Evolutionary conservation across 805 yeast species (phyloP).

Genomic region (Metschnikowia picachoensis): DNA sequence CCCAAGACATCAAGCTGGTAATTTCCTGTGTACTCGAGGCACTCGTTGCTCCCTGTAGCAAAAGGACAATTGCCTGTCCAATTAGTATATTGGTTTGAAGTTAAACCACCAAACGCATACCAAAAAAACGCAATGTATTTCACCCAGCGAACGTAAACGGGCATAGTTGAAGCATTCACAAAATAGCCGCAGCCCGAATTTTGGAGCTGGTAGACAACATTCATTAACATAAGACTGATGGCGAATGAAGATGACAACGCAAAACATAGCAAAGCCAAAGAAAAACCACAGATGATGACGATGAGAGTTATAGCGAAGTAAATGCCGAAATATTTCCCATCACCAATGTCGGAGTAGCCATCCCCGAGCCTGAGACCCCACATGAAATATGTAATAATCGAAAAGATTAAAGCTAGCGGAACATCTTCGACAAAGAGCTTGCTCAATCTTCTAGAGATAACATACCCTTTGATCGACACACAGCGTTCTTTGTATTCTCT

Average conservation of each 20-base stretch:
- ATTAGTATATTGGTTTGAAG: conserved; percentile 62
- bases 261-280: conserved; percentile 50
- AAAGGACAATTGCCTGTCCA: conserved; percentile 57
- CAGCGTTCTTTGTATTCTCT: conserved; percentile 70
- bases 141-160: conserved; percentile 84
- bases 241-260: conserved; percentile 60
- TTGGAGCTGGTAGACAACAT: conserved; percentile 64
- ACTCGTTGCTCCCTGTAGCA: conserved; percentile 31
- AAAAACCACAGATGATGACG: conserved; percentile 52
- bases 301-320: conserved; percentile 60
- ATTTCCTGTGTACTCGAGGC: conserved; percentile 49
- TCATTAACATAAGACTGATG: conserved; percentile 56
- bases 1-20: conserved; percentile 57
- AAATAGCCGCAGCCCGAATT: conserved; percentile 80
- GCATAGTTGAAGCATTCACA: conserved; percentile 67
- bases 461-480: conserved; percentile 62
- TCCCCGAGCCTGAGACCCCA: conserved; percentile 52
- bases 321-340: conserved; percentile 44
- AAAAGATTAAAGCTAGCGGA: conserved; percentile 54
- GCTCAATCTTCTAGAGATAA: conserved; percentile 61
- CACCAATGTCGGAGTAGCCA: conserved; percentile 8
- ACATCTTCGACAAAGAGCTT: conserved; percentile 68
- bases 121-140: conserved; percentile 73
- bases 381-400: conserved; percentile 70
- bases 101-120: conserved; percentile 70